Conservation (phyloP, 352 stramenopile genomes). For the Blastocystis sp. region DNA sequence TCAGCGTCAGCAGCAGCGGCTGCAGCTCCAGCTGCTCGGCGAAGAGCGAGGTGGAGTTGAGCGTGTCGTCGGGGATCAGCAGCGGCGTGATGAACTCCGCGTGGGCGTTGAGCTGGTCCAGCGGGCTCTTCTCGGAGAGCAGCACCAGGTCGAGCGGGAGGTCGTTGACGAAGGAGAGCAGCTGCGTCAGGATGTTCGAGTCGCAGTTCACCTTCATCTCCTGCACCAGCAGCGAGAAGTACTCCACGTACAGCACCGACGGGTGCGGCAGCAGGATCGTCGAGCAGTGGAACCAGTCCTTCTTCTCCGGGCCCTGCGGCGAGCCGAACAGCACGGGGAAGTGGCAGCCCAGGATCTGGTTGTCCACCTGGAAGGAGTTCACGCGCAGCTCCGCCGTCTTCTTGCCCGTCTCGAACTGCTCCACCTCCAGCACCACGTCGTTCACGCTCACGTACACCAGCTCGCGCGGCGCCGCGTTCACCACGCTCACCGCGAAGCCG, state of each 20-base stretch:
- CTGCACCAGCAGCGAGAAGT: conserved; percentile 56
- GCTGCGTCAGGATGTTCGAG: conserved; percentile 20
- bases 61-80: background rate
- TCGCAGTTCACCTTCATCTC: conserved; percentile 40
- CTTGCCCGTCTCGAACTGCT: conserved; percentile 52
- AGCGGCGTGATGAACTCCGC: conserved; percentile 55
- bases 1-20: conserved; percentile 4
- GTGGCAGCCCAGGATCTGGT: conserved; percentile 17
- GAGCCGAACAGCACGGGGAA: conserved; percentile 73
- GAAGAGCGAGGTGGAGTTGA: background rate
- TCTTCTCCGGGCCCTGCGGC: background rate
- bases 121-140: background rate
- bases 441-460: conserved; percentile 46
- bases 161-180: conserved; percentile 44
- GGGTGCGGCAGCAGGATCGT: conserved; percentile 41
- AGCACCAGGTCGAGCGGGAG: conserved; percentile 22
- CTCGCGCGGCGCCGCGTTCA: conserved; percentile 19
- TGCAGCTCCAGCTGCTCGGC: conserved; percentile 6
- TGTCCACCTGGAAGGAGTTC: conserved; percentile 69
- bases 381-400: conserved; percentile 37
- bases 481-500: conserved; percentile 44
- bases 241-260: conserved; percentile 62
- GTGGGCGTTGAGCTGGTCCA: conserved; percentile 30
- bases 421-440: background rate
- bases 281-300: conserved; percentile 39